These are phyloP conservation scores for Globisporangium parvum DNA, from an alignment of 352 stramenopile genomes.

Conservation along the genomic window DNA sequence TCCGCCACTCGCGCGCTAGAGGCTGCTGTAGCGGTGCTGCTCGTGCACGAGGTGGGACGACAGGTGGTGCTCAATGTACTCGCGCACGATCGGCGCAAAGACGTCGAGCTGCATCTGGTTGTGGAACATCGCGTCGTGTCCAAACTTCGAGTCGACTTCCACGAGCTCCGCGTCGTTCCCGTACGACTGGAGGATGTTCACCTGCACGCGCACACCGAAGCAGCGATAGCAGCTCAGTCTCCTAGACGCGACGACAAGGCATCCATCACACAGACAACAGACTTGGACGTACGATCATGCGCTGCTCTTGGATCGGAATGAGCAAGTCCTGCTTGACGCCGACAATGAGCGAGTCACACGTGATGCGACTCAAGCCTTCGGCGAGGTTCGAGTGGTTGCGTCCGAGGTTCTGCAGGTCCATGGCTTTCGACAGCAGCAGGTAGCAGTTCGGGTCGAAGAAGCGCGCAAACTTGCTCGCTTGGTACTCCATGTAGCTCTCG, in stretches of 20 bases:
- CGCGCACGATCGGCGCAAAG: constrained; percentile 59
- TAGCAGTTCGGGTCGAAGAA: constrained; percentile 88
- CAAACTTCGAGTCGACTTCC: constrained; percentile 80
- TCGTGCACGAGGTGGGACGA: constrained; percentile 45
- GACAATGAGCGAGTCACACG: constrained; percentile 57
- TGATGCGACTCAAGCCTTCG: constrained; percentile 68
- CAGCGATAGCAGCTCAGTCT: too few species aligned
- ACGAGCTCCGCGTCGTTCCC: constrained; percentile 55
- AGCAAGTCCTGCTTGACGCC: constrained; percentile 83
- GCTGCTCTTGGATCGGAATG: constrained; percentile 80
- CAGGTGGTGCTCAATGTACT: constrained; percentile 68
- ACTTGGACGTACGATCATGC: constrained; percentile 42
- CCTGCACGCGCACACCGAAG: constrained; percentile 7
- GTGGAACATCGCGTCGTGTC: constrained; percentile 87
- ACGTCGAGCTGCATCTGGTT: constrained; percentile 73
- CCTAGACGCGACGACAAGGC: constrained; percentile 2
- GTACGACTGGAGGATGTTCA: constrained; percentile 79
- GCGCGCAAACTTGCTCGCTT: constrained; percentile 81
- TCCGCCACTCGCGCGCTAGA: too few species aligned
- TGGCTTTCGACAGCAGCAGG: constrained; percentile 81
- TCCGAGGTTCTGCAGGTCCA: constrained; percentile 81
- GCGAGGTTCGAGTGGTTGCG: constrained; percentile 63
- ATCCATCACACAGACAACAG: not conserved
- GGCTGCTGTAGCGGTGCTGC: constrained; percentile 74
- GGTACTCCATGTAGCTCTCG: constrained; percentile 89